Evolutionary conservation across 148 eudicot genomes (phyloP).

Genomic region (Chenopodium berlandieri): DNA sequence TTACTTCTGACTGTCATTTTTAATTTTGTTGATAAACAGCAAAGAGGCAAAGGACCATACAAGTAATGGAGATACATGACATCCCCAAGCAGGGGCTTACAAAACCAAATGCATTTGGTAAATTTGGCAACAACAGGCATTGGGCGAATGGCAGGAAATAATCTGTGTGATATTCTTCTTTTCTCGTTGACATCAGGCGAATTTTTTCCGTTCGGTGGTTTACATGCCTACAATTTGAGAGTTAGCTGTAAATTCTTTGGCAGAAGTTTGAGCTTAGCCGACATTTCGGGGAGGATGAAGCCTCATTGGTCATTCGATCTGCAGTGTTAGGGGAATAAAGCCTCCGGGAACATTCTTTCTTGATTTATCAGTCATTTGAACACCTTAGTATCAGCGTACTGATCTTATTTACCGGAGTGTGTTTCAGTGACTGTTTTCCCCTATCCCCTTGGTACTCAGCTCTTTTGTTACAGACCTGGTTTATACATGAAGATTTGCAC

Average conservation of each 20-base stretch:
- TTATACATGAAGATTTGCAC: conserved; percentile 21
- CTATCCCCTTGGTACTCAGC: conserved; percentile 14
- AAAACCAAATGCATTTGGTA: conserved; percentile 42
- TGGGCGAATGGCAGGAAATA: conserved; percentile 67
- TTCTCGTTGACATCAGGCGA: neutral
- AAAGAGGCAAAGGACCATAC: conserved; percentile 82
- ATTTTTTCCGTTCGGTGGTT: neutral
- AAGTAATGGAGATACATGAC: conserved; percentile 86
- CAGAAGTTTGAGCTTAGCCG: neutral
- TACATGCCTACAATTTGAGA: neutral
- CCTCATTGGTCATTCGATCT: neutral
- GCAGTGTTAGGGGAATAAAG: neutral
- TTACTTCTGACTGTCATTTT: neutral
- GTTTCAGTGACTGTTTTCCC: conserved; percentile 23
- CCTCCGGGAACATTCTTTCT: conserved; percentile 8
- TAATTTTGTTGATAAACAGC: conserved; percentile 42
- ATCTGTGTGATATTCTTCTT: neutral
- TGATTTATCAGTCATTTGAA: conserved; percentile 27
- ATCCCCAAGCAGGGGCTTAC: conserved; percentile 66
- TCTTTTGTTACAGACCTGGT: neutral
- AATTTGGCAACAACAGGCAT: conserved; percentile 62
- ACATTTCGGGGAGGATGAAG: neutral
- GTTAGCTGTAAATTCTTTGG: neutral
- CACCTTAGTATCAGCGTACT: conserved; percentile 9
- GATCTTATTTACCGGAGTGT: neutral